phyloP scores from a whole-genome alignment of 2,329 filamentous ascomycete genomes.

The Pseudogymnoascus sp. region DNA sequence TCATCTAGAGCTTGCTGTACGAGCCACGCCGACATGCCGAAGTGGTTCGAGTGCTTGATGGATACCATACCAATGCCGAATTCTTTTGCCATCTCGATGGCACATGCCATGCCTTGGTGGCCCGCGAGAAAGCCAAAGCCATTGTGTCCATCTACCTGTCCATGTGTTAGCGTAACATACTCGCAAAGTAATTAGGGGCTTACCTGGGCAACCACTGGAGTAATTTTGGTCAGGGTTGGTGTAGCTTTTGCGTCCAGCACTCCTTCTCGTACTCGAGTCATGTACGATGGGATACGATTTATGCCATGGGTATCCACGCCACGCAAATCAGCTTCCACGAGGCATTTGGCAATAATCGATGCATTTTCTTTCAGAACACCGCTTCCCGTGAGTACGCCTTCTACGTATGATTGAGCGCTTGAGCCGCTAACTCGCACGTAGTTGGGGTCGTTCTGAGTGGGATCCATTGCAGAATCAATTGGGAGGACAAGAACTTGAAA shows the following conservation, averaged over 20 bases:
- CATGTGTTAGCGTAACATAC: slow-evolving; percentile 32
- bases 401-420: slow-evolving; percentile 35
- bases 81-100: slow-evolving; percentile 55
- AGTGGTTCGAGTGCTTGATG: slow-evolving; percentile 72
- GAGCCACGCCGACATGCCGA: slow-evolving; percentile 75
- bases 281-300: slow-evolving; percentile 71
- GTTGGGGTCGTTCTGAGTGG: background rate
- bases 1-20: slow-evolving; percentile 70
- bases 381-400: slow-evolving; percentile 50
- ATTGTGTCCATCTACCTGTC: slow-evolving; percentile 48
- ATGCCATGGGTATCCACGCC: slow-evolving; percentile 74
- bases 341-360: slow-evolving; percentile 55
- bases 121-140: slow-evolving; percentile 70
- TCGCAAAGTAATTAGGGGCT: background rate
- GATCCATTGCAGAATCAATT: background rate
- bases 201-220: slow-evolving; percentile 63
- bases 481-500: background rate
- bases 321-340: slow-evolving; percentile 67
- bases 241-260: slow-evolving; percentile 54
- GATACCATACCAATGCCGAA: slow-evolving; percentile 70
- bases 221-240: slow-evolving; percentile 53
- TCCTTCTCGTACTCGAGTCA: slow-evolving; percentile 61
- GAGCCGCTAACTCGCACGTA: background rate
- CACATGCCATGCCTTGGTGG: slow-evolving; percentile 55
- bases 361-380: slow-evolving; percentile 53